Percentiles rank a stretch among this genome's conserved stretches.
Conservation (phyloP, 495 filamentous ascomycete species). For the Tuber calosporum region DNA sequence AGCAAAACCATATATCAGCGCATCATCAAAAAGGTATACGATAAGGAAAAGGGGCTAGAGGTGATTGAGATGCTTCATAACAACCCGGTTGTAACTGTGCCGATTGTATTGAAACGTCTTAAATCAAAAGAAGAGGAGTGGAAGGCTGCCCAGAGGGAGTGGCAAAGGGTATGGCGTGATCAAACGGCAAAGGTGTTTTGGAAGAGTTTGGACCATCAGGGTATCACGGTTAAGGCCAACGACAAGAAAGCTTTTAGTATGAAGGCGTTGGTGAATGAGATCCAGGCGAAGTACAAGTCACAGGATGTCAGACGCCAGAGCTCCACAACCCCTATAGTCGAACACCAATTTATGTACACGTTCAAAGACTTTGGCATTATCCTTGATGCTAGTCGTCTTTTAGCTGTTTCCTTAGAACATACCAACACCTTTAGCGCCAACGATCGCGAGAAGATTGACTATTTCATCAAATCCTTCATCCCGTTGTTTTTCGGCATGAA, state of each 20-base stretch:
- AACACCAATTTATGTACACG: conserved; percentile 64
- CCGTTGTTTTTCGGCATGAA: conserved; percentile 82
- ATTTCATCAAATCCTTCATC: conserved; percentile 83
- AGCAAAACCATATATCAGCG: conserved; percentile 94
- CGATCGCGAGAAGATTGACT: conserved; percentile 67
- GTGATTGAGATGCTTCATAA: conserved; percentile 77
- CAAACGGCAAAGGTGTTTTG: conserved; percentile 89
- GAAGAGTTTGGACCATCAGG: conserved; percentile 92
- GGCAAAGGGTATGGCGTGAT: conserved; percentile 97
- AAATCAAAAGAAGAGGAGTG: conserved; percentile 95
- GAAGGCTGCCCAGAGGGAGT: conserved; percentile 91
- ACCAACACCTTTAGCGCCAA: conserved; percentile 57
- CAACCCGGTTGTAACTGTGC: conserved; percentile 72
- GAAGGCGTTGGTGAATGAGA: conserved; percentile 76
- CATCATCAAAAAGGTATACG: conserved; percentile 97
- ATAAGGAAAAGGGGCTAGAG: conserved; percentile 67
- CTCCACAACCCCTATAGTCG: conserved; percentile 52
- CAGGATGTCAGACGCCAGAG: conserved; percentile 60
- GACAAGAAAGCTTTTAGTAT: conserved; percentile 86
- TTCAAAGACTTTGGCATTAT: conserved; percentile 74
- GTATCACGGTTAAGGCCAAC: conserved; percentile 67
- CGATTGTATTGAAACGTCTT: conserved; percentile 74
- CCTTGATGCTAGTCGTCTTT: conserved; percentile 69
- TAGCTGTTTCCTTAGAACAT: conserved; percentile 66
- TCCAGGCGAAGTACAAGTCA: conserved; percentile 81